Evolutionary conservation across 805 yeast genomes (phyloP), one percentile per base, ranked within the genome.

Genomic region (Vanderwaltozyma tropicalis): DNA sequence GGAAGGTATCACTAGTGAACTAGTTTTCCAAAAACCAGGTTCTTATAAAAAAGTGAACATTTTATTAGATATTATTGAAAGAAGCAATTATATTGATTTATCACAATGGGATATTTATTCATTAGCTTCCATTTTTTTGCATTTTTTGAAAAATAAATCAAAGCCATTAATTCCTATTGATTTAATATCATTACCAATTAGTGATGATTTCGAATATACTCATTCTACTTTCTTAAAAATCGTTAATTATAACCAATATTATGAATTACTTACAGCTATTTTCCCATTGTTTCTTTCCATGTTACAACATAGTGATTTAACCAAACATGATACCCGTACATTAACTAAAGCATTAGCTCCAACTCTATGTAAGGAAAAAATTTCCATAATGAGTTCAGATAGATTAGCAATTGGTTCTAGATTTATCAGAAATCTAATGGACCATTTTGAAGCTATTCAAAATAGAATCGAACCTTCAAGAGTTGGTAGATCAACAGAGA

Each of bases 51-150:
- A 57, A 43, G 52, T 64, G 6, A 50, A 67, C 35, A 65, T 76
- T 16, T 53, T 75, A 31, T 59, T 63, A 35, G 68, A 64, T 42
- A 69, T 78, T 28, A 69, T 75, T 18, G 68, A 65, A 25, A 60
- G 80, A 42, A 73, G 74, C 49, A 77, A 76, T 50, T 62, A 73
- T 34, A 59, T 74, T 29, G 78, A 77, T 66, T 62, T 76, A 30
- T 75, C 78, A 32, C 81, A 76, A 55, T 75, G 81, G 80, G 78
- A 76, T 54, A 60, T 77, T 24, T 65, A 64, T 39, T 59, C 64
- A 5, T 51, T 68, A 38, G 69, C 68, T 3, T 59, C 71, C 3
- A 56, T 67, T 3, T 66, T 60, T 36, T 46, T 71, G 10, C 61
- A 67, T 40, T 71, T 66, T 37, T 52, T 84, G 26, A 62, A 68